Evolutionary conservation across 495 filamentous ascomycete genomes (phyloP).

Genomic region (Cladorrhinum samala): DNA sequence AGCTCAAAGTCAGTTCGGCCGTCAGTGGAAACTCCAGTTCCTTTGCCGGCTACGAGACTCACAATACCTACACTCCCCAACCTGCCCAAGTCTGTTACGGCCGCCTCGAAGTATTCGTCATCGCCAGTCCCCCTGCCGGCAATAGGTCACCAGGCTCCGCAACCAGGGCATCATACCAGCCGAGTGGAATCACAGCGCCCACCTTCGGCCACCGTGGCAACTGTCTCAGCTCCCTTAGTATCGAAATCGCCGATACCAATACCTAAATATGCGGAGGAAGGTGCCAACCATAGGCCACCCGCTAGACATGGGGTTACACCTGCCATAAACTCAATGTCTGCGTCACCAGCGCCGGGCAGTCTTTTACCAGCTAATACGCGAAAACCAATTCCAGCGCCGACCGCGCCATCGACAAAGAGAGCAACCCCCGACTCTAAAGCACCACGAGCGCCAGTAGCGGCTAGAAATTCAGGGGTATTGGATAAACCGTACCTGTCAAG

Average conservation of each 20-base stretch:
- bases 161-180: too few species aligned
- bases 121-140: slow-evolving; percentile 13
- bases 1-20: not conserved
- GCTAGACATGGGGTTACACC: not conserved
- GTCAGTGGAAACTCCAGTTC: not conserved
- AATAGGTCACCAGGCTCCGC: not conserved
- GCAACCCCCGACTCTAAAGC: too few species aligned
- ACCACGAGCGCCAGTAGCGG: too few species aligned
- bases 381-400: not conserved
- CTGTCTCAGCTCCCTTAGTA: not conserved
- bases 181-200: not conserved
- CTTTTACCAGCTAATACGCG: not conserved
- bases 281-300: not conserved
- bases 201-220: not conserved
- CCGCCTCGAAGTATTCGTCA: slow-evolving; percentile 1
- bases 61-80: not conserved
- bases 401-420: too few species aligned
- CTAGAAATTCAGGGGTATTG: too few species aligned
- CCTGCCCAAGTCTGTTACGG: not conserved
- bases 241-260: not conserved
- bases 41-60: not conserved
- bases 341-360: not conserved
- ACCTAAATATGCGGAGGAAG: not conserved
- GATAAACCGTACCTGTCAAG: not conserved
- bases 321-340: not conserved